Evolutionary conservation across 2,329 filamentous ascomycete genomes (phyloP).

Genomic region (Boeremia exigua): DNA sequence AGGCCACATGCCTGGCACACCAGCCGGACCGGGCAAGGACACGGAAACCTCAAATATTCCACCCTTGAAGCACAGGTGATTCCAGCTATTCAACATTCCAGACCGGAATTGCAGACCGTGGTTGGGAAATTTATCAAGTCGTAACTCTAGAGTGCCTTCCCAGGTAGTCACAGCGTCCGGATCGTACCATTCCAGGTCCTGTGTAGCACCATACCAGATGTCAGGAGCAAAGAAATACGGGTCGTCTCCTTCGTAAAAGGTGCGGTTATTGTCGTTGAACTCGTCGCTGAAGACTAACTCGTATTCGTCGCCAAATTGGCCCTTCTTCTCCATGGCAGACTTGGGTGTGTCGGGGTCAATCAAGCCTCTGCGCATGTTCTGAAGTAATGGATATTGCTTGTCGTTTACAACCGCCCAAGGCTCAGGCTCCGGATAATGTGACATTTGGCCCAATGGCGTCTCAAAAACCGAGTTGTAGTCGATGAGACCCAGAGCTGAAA

Average conservation of each 20-base stretch:
- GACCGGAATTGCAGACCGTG: slow-evolving; percentile 57
- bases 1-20: slow-evolving; percentile 59
- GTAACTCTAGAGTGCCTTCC: slow-evolving; percentile 55
- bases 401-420: slow-evolving; percentile 58
- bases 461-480: slow-evolving; percentile 49
- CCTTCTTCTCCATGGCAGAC: slow-evolving; percentile 53
- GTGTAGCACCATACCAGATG: slow-evolving; percentile 62
- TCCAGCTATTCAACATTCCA: slow-evolving; percentile 61
- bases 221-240: slow-evolving; percentile 61
- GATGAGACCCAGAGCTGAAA: slow-evolving; percentile 54
- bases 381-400: slow-evolving; percentile 54
- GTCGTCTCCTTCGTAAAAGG: slow-evolving; percentile 64
- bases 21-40: slow-evolving; percentile 59
- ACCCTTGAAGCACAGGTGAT: slow-evolving; percentile 62
- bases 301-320: slow-evolving; percentile 54
- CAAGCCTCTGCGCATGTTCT: slow-evolving; percentile 56
- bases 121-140: slow-evolving; percentile 54
- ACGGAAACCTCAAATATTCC: slow-evolving; percentile 61
- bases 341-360: slow-evolving; percentile 61
- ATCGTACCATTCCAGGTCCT: slow-evolving; percentile 60
- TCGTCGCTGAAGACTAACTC: slow-evolving; percentile 64
- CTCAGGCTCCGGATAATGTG: slow-evolving; percentile 34
- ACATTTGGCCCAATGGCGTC: slow-evolving; percentile 51
- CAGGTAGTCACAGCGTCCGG: slow-evolving; percentile 60
- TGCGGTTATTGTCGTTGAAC: slow-evolving; percentile 60